Evolutionary conservation across 2,329 filamentous ascomycete species (phyloP).

Genomic region (Neofusicoccum kwambonambiense): DNA sequence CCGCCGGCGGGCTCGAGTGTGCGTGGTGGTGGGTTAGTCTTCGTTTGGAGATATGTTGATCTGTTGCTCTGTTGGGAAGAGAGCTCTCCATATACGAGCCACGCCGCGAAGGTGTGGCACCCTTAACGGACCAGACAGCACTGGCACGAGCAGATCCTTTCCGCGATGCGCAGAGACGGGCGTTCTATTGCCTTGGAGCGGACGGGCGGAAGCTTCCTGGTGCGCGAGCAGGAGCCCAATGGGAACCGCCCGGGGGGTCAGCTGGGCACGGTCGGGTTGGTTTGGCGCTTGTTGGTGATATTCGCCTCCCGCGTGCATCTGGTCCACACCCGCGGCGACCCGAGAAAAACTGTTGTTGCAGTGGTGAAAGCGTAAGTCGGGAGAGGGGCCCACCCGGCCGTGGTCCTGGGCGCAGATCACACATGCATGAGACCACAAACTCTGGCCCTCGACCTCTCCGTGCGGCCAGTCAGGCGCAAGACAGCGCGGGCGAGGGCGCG

Average conservation of each 20-base stretch:
- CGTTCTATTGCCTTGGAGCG: neutral
- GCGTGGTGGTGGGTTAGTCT: neutral
- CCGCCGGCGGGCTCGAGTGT: neutral
- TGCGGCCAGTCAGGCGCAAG: neutral
- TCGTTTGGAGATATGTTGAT: neutral
- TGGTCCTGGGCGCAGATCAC: conserved; percentile 10
- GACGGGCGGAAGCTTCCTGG: neutral
- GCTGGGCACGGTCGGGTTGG: neutral
- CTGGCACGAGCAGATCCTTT: neutral
- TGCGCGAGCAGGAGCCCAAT: neutral
- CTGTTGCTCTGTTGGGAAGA: neutral
- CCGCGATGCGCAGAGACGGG: neutral
- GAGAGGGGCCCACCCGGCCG: neutral
- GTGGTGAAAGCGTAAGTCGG: neutral
- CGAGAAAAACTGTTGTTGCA: neutral
- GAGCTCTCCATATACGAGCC: neutral
- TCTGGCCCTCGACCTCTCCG: neutral
- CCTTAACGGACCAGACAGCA: too few species aligned
- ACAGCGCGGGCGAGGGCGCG: neutral
- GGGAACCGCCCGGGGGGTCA: neutral
- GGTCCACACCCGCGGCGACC: neutral
- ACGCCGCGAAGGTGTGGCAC: too few species aligned
- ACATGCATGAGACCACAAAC: neutral
- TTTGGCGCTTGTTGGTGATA: conserved; percentile 10
- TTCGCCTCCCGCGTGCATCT: neutral